These are phyloP conservation scores for Mediolabrus comicus DNA, from an alignment of 108 stramenopile species.

Conservation along the genomic window DNA sequence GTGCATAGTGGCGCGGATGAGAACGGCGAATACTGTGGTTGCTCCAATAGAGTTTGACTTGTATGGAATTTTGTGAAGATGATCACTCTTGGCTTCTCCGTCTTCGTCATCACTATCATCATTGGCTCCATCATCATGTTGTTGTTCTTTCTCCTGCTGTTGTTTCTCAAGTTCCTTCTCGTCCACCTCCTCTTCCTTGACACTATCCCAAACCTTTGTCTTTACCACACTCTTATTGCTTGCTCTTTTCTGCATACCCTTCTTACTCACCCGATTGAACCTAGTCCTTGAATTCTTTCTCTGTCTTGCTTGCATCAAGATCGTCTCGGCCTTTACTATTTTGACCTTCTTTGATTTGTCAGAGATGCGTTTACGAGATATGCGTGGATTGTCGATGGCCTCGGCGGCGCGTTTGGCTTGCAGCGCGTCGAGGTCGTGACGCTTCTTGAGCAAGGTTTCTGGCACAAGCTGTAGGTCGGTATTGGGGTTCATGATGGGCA, in stretches of 20 bases:
- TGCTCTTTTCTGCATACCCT: slow-evolving; percentile 87
- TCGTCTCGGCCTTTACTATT: slow-evolving; percentile 72
- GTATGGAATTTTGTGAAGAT: slow-evolving; percentile 51
- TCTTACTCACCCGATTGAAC: slow-evolving; percentile 72
- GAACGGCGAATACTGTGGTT: slow-evolving; percentile 68
- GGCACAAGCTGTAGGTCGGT: slow-evolving; percentile 74
- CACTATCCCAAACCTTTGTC: slow-evolving; percentile 51
- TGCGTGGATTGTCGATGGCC: slow-evolving; percentile 29
- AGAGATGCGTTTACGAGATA: slow-evolving; percentile 33
- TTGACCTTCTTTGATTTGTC: slow-evolving; percentile 43
- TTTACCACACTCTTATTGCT: slow-evolving; percentile 57
- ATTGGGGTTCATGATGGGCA: slow-evolving; percentile 12
- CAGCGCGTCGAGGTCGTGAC: slow-evolving; percentile 83
- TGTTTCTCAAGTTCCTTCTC: slow-evolving; percentile 40
- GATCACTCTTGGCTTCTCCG: slow-evolving; percentile 2
- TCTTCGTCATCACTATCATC: slow-evolving; percentile 22
- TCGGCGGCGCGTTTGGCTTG: slow-evolving; percentile 66
- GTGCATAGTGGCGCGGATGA: slow-evolving; percentile 63
- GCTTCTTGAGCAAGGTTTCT: slow-evolving; percentile 76
- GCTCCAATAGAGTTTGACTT: slow-evolving; percentile 78
- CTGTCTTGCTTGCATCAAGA: slow-evolving; percentile 51
- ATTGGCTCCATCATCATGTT: slow-evolving; percentile 10
- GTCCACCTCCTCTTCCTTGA: slow-evolving; percentile 29
- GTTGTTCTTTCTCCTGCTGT: slow-evolving; percentile 19
- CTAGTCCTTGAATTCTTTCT: slow-evolving; percentile 60